Evolutionary conservation across 2,329 filamentous ascomycete genomes (phyloP), one percentile per base, ranked within the genome.

Genomic region (Arthroderma sp.): DNA sequence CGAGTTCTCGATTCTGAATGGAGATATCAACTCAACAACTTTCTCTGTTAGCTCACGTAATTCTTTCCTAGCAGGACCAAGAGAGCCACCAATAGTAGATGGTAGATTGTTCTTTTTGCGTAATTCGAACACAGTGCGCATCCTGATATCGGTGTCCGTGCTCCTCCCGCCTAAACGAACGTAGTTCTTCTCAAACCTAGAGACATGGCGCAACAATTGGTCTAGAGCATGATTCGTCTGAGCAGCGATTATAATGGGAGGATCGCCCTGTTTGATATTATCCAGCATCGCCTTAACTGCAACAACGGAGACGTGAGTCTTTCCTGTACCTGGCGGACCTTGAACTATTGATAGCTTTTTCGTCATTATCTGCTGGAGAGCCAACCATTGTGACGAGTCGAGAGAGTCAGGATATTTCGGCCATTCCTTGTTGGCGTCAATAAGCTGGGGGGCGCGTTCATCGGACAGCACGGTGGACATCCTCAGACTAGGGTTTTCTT

Each of bases 171-270:
- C 89, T 8, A 88, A 71, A 7, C 85, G 79, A 53, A 85, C 73
- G 58, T 90, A 83, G 0, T 81, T 77, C 0, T 73, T 69, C 63
- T 86, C 83, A 62, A 85, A 86, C 4, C 73, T 66, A 0, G 82
- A 75, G 15, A 89, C 76, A 56, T 85, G 81, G 0, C 74, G 72
- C 0, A 95, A 74, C 0, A 96, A 75, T 66, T 95, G 90, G 63
- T 96, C 90, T 0, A 95, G 74, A 0, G 90, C 90, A 69, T 95
- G 89, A 59, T 96, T 96, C 0, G 90, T 96, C 64, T 95, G 89
- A 6, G 88, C 89, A 0, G 89, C 81, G 2, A 95, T 77, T 19
- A 95, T 77, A 31, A 96, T 83, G 0, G 87, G 87, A 7, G 83
- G 79, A 58, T 85, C 81, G 0, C 71, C 74, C 1, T 66, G 64